A percentile compares a stretch with the other conserved stretches of the same genome.
Evolutionary conservation across 148 eudicot genomes (phyloP).

Genomic region (Rhododendron kiyosumense): DNA sequence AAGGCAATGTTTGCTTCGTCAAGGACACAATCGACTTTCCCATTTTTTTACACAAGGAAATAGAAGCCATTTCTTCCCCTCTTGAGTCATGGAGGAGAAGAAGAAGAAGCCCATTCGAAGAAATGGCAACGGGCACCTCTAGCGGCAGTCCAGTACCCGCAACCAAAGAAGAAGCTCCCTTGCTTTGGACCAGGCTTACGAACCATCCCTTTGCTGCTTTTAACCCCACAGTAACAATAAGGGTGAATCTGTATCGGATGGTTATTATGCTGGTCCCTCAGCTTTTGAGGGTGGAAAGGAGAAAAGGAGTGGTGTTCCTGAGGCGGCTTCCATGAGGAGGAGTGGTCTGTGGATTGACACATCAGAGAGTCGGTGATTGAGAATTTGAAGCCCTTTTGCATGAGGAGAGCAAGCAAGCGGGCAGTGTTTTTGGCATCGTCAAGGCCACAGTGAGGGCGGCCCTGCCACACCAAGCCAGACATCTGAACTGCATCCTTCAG

Average conservation of each 20-base stretch:
- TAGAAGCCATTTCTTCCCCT: not conserved
- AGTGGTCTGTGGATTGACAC: constrained; percentile 35
- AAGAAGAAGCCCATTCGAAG: constrained; percentile 58
- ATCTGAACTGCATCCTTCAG: constrained; percentile 77
- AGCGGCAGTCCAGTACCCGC: constrained; percentile 78
- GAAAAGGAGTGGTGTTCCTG: constrained; percentile 25
- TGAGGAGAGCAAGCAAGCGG: constrained; percentile 54
- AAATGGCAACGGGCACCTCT: constrained; percentile 68
- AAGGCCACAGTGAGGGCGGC: constrained; percentile 89
- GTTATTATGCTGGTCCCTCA: constrained; percentile 16
- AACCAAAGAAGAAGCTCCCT: constrained; percentile 69
- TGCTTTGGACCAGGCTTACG: constrained; percentile 66
- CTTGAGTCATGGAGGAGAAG: constrained; percentile 20
- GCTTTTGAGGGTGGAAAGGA: constrained; percentile 38
- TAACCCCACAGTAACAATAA: constrained; percentile 67
- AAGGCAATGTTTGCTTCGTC: constrained; percentile 13
- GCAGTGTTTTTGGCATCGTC: constrained; percentile 97
- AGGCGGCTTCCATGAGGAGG: constrained; percentile 30
- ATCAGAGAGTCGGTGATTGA: constrained; percentile 54
- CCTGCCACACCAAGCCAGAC: constrained; percentile 89
- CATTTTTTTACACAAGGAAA: constrained; percentile 15
- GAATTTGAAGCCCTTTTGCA: constrained; percentile 66
- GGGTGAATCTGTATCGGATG: constrained; percentile 31
- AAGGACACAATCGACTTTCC: not conserved
- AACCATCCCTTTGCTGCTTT: constrained; percentile 50